phyloP scores from a whole-genome alignment of 257 asterid species.

The Scutellaria baicalensis region DNA sequence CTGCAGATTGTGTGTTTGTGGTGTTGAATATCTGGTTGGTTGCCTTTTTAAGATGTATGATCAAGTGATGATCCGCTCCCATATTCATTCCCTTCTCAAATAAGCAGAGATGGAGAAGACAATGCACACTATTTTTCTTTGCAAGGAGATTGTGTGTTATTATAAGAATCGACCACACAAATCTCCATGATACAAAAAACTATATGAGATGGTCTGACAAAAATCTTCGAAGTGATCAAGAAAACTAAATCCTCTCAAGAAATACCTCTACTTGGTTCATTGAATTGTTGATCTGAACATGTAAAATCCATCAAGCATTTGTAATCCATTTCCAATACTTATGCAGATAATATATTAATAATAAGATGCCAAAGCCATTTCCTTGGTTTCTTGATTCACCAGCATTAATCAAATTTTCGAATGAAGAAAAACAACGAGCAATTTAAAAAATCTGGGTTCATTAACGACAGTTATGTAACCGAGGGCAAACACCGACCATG shows the following conservation, averaged over 20 bases:
- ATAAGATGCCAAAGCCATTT: not conserved
- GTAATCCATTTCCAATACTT: not conserved
- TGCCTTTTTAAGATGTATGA: not conserved
- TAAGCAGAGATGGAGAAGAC: not conserved
- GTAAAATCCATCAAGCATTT: not conserved
- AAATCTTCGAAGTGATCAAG: no score
- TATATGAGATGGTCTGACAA: no score
- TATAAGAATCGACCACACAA: no score
- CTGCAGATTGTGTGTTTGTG: constrained; percentile 15
- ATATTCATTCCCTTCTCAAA: not conserved
- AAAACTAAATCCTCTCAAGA: not conserved
- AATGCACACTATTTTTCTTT: not conserved
- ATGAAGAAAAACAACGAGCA: not conserved
- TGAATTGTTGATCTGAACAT: not conserved
- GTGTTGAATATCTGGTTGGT: not conserved
- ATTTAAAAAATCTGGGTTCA: not conserved
- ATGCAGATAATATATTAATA: not conserved
- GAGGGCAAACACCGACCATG: not conserved
- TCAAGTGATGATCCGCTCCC: not conserved
- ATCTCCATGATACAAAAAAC: no score
- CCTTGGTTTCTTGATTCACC: not conserved
- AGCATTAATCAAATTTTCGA: not conserved
- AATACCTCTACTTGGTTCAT: not conserved
- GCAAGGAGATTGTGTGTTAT: not conserved
- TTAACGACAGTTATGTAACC: not conserved